Base-by-base conservation (phyloP, 306 rosid genomes). In the Pyrus communis region DNA sequence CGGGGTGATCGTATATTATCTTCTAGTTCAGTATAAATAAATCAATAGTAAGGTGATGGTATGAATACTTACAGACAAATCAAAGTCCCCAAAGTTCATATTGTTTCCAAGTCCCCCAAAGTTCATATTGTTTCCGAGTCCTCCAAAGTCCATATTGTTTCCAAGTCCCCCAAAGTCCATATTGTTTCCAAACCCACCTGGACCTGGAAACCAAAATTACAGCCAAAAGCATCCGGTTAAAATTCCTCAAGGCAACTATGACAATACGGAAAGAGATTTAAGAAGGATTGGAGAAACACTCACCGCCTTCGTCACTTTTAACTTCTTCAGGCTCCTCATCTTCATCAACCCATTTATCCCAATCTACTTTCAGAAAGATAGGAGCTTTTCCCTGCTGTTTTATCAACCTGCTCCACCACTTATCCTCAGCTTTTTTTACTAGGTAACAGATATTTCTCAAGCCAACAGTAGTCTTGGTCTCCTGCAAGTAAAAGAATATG, bases 271-370 rank as follows among this genome's bases (percentile, higher is more conserved):
- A 25, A 67, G 64, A 27, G 58, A 7, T 10, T 67, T 23, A 23
- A 1, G 42, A 43, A 21, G 35, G 30, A 70, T 40, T 19, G 11
- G 9, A 19, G 75, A 77, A 68, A 79, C 73, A 80, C 51, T 88
- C 67, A 21, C 73, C 22, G 28, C 52, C 67, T 25, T 67, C 68
- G 25, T 57, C 43, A 17, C 6, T 23, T 7, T 66, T 35, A 46
- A 18, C 59, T 49, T 82, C 59, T 49, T 82, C 93, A 15, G 28
- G 71, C 60, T 88, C 97, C 52, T 89, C 97, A 54, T 89, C 96
- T 81, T 92, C 97, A 81, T 92, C 97, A 58, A 84, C 83, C 97
- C 96, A 92, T 78, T 86, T 91, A 73, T 88, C 84, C 97, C 97
- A 91, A 84, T 91, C 97, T 74, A 89, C 90, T 83, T 86, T 89